Percentiles rank a stretch among this genome's conserved stretches.
Evolutionary conservation across 495 filamentous ascomycete genomes (phyloP).

Genomic region (Aspergillus steynii): DNA sequence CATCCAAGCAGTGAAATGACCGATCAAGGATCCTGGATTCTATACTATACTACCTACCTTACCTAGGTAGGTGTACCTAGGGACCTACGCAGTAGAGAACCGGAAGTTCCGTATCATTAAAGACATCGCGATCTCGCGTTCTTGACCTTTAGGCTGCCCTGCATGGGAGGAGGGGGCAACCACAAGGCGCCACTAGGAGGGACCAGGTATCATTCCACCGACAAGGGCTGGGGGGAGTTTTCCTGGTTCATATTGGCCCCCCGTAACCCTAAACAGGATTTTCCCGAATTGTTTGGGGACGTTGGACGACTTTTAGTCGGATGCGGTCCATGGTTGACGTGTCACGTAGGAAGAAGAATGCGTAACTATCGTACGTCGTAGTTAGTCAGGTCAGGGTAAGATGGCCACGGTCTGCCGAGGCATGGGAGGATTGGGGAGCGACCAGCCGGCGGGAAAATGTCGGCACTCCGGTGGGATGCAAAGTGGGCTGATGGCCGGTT

Average conservation of each 20-base stretch:
- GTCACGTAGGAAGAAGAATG: slow-evolving; percentile 12
- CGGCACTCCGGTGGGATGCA: neutral
- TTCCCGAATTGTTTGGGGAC: slow-evolving; percentile 1
- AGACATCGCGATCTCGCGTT: no score
- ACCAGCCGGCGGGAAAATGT: neutral
- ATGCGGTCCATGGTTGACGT: slow-evolving; percentile 23
- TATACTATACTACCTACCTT: no score
- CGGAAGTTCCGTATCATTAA: no score
- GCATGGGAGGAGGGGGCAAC: neutral
- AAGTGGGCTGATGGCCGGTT: neutral
- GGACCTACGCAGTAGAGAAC: no score
- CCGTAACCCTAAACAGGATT: neutral
- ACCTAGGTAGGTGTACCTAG: no score
- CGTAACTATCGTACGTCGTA: neutral
- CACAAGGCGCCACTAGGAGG: neutral
- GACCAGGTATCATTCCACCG: neutral
- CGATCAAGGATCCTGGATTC: no score
- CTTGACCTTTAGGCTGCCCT: neutral
- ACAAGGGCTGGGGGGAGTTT: neutral
- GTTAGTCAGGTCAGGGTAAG: no score
- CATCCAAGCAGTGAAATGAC: no score
- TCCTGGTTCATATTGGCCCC: neutral
- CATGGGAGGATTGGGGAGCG: neutral
- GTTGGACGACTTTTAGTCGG: slow-evolving; percentile 10
- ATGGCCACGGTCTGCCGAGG: neutral